Percentiles rank a stretch among this genome's conserved stretches.
Evolutionary conservation across 179 eudicot species (phyloP).

Genomic region (Amaranthus tricolor): DNA sequence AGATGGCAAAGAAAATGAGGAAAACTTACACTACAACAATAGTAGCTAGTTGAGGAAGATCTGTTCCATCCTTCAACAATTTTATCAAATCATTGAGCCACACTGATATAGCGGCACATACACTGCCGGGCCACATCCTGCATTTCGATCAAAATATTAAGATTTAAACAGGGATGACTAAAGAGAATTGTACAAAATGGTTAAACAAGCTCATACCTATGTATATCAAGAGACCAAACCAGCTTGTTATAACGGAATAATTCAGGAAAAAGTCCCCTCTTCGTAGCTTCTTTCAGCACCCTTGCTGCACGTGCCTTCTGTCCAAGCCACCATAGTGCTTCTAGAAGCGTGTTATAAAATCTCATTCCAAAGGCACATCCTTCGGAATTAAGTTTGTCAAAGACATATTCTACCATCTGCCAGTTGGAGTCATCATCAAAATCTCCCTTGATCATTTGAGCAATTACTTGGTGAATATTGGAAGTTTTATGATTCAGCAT

Average conservation of each 20-base stretch:
- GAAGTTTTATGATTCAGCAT: slow-evolving; percentile 74
- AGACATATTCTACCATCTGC: slow-evolving; percentile 95
- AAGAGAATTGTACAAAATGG: slow-evolving; percentile 2
- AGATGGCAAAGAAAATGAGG: slow-evolving; percentile 4
- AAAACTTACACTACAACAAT: slow-evolving; percentile 82
- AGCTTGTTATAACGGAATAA: slow-evolving; percentile 67
- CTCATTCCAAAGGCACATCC: slow-evolving; percentile 85
- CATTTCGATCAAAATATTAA: slow-evolving; percentile 19
- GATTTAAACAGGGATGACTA: background rate
- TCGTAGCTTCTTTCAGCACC: slow-evolving; percentile 84
- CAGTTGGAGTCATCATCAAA: slow-evolving; percentile 82
- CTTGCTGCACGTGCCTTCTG: slow-evolving; percentile 87
- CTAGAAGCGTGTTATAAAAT: slow-evolving; percentile 82
- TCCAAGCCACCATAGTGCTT: slow-evolving; percentile 93
- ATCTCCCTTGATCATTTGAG: slow-evolving; percentile 89
- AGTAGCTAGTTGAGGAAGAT: slow-evolving; percentile 81
- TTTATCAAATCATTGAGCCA: slow-evolving; percentile 71
- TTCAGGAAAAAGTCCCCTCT: slow-evolving; percentile 93
- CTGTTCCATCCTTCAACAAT: slow-evolving; percentile 48
- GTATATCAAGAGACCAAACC: slow-evolving; percentile 90
- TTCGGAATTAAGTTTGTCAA: slow-evolving; percentile 84
- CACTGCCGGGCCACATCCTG: slow-evolving; percentile 96
- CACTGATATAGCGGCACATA: slow-evolving; percentile 76
- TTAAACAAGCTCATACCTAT: slow-evolving; percentile 49
- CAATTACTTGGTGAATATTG: slow-evolving; percentile 84